A percentile compares a stretch with the other conserved stretches of the same genome.
These are phyloP conservation scores for Puccinia coronata DNA, from an alignment of 1,284 basidiomycete genomes.

Conservation along the genomic window DNA sequence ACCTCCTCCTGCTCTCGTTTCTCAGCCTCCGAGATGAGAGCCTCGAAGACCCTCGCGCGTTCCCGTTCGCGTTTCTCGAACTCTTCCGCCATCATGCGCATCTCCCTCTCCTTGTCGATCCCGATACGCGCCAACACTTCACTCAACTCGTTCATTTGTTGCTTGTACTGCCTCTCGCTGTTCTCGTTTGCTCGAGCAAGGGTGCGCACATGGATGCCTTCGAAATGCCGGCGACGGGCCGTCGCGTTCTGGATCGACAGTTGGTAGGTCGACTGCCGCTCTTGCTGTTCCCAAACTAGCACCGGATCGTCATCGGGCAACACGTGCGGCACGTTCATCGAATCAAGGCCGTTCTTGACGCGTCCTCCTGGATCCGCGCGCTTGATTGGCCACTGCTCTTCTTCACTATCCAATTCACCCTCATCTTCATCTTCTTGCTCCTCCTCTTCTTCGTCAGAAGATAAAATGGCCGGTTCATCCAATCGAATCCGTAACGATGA, in stretches of 20 bases:
- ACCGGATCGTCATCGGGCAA: slow-evolving; percentile 42
- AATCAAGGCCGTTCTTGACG: not conserved
- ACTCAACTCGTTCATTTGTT: slow-evolving; percentile 44
- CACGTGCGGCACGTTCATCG: slow-evolving; percentile 9
- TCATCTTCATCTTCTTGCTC: slow-evolving; percentile 1
- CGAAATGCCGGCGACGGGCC: slow-evolving; percentile 29
- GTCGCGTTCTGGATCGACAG: slow-evolving; percentile 32
- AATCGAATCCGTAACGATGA: slow-evolving; percentile 29
- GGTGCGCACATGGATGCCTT: slow-evolving; percentile 36
- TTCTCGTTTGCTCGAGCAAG: slow-evolving; percentile 23
- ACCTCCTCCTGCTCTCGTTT: slow-evolving; percentile 41
- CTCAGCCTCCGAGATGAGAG: slow-evolving; percentile 36
- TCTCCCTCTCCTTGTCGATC: slow-evolving; percentile 32
- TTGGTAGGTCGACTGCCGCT: slow-evolving; percentile 33
- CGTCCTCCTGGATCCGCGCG: slow-evolving; percentile 4
- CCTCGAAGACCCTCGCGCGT: slow-evolving; percentile 12
- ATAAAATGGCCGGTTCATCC: slow-evolving; percentile 5
- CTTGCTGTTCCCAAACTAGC: slow-evolving; percentile 34
- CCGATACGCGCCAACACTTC: slow-evolving; percentile 31
- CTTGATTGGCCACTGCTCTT: slow-evolving; percentile 41
- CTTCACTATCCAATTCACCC: slow-evolving; percentile 37
- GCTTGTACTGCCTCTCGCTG: slow-evolving; percentile 17
- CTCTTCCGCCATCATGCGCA: slow-evolving; percentile 7
- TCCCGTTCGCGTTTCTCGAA: slow-evolving; percentile 44
- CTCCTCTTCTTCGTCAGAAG: slow-evolving; percentile 32